Percentiles rank a stretch among this genome's conserved stretches.
phyloP scores from a whole-genome alignment of 495 filamentous ascomycete species.

The Xylaria venustula region DNA sequence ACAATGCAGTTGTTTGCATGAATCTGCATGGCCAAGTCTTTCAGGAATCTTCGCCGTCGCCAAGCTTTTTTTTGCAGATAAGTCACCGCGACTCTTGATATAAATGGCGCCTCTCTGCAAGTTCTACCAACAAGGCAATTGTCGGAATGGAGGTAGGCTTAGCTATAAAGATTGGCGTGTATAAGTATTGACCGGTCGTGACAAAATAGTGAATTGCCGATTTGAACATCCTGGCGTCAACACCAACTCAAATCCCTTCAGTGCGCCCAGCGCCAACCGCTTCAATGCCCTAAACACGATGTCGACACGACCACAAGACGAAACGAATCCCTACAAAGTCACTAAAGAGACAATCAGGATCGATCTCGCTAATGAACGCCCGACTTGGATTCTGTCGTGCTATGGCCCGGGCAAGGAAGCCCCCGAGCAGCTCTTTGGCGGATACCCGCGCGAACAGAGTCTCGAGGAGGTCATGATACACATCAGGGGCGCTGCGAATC shows the following conservation, averaged over 20 bases:
- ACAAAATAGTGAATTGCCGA: constrained; percentile 43
- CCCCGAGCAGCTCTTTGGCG: constrained; percentile 78
- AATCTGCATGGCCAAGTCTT: background rate
- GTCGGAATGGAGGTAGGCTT: constrained; percentile 62
- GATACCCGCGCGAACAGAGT: constrained; percentile 73
- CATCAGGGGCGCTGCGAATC: constrained; percentile 63
- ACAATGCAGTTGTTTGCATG: background rate
- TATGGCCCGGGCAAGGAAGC: constrained; percentile 72
- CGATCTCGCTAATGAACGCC: constrained; percentile 68
- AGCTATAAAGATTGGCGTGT: background rate
- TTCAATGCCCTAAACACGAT: constrained; percentile 31
- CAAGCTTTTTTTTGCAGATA: background rate
- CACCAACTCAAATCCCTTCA: constrained; percentile 22
- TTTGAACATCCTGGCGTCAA: constrained; percentile 44
- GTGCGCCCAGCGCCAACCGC: constrained; percentile 29
- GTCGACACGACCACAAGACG: constrained; percentile 14
- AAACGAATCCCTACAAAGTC: constrained; percentile 45
- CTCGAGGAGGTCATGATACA: constrained; percentile 76
- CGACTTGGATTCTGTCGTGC: constrained; percentile 79
- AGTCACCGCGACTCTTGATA: too few relatives aligned
- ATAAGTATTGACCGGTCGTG: too few relatives aligned
- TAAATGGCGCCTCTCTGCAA: constrained; percentile 54
- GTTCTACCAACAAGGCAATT: constrained; percentile 71
- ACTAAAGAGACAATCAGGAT: constrained; percentile 53
- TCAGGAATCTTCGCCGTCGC: background rate